These are phyloP conservation scores for Hymenoscyphus scutula DNA, from an alignment of 2,329 filamentous ascomycete species.

Conservation along the genomic window DNA sequence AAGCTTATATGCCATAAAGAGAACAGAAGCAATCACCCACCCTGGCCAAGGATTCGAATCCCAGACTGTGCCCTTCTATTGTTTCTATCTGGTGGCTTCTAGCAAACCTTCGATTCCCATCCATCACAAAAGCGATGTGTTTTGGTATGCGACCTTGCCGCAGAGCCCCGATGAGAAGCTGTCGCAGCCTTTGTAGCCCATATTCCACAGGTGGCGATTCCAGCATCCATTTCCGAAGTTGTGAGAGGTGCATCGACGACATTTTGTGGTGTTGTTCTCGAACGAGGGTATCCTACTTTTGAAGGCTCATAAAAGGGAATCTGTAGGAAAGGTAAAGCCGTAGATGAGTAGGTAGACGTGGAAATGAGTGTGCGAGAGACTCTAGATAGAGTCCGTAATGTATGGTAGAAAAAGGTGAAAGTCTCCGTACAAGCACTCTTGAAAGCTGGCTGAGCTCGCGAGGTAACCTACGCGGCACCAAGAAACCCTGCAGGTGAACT, in stretches of 20 bases:
- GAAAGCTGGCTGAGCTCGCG: background rate
- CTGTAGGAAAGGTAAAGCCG: too few species aligned
- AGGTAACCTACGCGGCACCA: background rate
- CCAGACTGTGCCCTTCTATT: slow-evolving; percentile 90
- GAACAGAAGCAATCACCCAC: slow-evolving; percentile 46
- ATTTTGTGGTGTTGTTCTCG: slow-evolving; percentile 22
- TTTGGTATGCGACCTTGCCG: slow-evolving; percentile 88
- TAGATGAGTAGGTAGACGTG: background rate
- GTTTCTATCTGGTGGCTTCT: slow-evolving; percentile 90
- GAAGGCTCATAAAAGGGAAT: too few species aligned
- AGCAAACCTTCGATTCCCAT: slow-evolving; percentile 93
- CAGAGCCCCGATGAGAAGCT: slow-evolving; percentile 83
- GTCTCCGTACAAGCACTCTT: too few species aligned
- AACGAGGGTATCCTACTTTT: too few species aligned
- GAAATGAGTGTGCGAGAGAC: background rate
- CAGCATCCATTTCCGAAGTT: slow-evolving; percentile 71
- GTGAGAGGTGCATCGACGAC: slow-evolving; percentile 57
- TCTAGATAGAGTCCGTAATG: background rate
- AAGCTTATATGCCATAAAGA: background rate
- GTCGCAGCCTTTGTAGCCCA: slow-evolving; percentile 73
- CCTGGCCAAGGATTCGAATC: slow-evolving; percentile 89
- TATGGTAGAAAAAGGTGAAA: background rate
- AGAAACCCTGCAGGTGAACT: background rate
- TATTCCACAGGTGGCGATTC: slow-evolving; percentile 91
- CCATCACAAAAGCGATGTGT: slow-evolving; percentile 99